Percentiles rank a stretch among this genome's conserved stretches.
phyloP scores from a whole-genome alignment of 306 rosid genomes.

The Vigna trinervia region DNA sequence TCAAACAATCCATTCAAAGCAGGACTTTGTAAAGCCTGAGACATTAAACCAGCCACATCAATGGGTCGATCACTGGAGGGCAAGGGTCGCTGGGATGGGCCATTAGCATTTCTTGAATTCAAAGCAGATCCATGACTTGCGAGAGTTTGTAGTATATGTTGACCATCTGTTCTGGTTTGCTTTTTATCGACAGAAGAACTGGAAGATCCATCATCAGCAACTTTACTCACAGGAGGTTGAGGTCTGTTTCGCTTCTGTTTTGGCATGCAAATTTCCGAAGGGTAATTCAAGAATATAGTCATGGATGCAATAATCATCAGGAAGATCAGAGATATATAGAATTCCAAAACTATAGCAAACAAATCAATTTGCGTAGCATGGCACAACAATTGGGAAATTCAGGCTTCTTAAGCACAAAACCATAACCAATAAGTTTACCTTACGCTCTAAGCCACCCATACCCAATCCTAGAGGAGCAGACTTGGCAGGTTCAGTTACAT shows the following conservation, averaged over 20 bases:
- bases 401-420: conserved; percentile 24
- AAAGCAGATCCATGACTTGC: conserved; percentile 60
- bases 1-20: conserved; percentile 84
- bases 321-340: conserved; percentile 6
- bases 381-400: conserved; percentile 26
- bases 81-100: conserved; percentile 48
- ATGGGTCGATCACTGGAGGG: conserved; percentile 56
- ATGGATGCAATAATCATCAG: conserved; percentile 2
- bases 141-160: conserved; percentile 70
- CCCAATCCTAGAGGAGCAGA: conserved; percentile 92
- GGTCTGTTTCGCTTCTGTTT: conserved; percentile 68
- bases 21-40: conserved; percentile 92
- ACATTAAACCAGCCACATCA: conserved; percentile 79
- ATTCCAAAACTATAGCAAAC: conserved; percentile 36
- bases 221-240: conserved; percentile 54
- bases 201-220: conserved; percentile 61
- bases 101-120: conserved; percentile 50
- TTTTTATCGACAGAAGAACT: conserved; percentile 61
- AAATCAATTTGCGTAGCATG: conserved; percentile 16
- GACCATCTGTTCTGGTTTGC: conserved; percentile 56
- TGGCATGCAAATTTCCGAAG: conserved; percentile 28
- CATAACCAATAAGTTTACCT: conserved; percentile 55
- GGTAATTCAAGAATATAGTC: conserved; percentile 22
- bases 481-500: conserved; percentile 57
- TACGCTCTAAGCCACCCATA: conserved; percentile 75